Percentiles rank a stretch among this genome's conserved stretches.
Conservation (phyloP, 164 flowering plant species). For the Magnolia officinalis region DNA sequence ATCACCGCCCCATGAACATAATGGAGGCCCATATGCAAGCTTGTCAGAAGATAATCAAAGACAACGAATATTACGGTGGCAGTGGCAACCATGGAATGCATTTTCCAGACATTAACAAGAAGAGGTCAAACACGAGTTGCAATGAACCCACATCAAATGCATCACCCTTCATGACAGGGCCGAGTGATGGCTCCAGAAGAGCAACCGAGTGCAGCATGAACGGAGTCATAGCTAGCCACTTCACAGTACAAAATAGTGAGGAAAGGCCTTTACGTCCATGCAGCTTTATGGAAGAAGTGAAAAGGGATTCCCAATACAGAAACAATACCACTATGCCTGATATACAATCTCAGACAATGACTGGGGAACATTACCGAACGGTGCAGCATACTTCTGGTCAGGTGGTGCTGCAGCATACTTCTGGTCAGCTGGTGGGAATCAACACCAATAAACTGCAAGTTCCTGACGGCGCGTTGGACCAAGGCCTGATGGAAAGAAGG, state of each 20-base stretch:
- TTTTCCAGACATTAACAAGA: slow-evolving; percentile 43
- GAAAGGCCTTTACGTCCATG: slow-evolving; percentile 7
- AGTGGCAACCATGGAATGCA: slow-evolving; percentile 4
- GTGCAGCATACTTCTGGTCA: slow-evolving; percentile 17
- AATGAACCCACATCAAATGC: slow-evolving; percentile 18
- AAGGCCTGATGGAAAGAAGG: slow-evolving; percentile 11
- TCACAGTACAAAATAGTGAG: background rate
- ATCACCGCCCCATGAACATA: slow-evolving; percentile 15
- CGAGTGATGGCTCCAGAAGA: slow-evolving; percentile 7
- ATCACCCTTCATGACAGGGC: slow-evolving; percentile 10
- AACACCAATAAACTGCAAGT: slow-evolving; percentile 10
- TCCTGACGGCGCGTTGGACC: slow-evolving; percentile 11
- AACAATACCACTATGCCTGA: background rate
- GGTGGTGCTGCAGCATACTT: slow-evolving; percentile 14
- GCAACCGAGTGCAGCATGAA: slow-evolving; percentile 11
- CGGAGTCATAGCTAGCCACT: slow-evolving; percentile 5
- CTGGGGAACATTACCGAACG: background rate
- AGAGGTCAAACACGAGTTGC: slow-evolving; percentile 45
- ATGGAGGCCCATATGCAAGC: slow-evolving; percentile 20
- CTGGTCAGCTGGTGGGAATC: background rate
- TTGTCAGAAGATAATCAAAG: slow-evolving; percentile 15
- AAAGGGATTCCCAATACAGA: background rate
- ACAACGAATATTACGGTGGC: slow-evolving; percentile 3
- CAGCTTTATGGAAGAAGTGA: background rate
- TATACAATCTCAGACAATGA: slow-evolving; percentile 5